A percentile compares a stretch with the other conserved stretches of the same genome.
phyloP scores from a whole-genome alignment of 352 stramenopile genomes.

The Pythium dissimile region DNA sequence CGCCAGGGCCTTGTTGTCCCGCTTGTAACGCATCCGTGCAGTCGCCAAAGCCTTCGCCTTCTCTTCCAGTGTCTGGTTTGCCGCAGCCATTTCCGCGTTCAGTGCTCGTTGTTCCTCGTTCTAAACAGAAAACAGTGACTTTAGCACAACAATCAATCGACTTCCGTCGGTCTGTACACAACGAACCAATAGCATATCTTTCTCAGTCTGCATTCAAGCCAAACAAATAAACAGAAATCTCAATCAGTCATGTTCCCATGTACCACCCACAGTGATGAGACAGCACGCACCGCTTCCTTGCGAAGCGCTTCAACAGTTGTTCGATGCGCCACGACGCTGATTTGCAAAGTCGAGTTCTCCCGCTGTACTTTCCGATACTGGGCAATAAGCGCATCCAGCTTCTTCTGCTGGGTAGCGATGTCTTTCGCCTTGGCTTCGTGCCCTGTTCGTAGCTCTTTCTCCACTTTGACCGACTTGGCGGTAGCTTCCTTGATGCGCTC shows the following conservation, averaged over 20 bases:
- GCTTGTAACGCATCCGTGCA: constrained; percentile 87
- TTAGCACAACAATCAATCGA: no score
- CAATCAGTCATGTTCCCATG: neutral
- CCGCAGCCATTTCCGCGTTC: constrained; percentile 77
- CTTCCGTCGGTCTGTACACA: no score
- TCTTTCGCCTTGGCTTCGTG: constrained; percentile 78
- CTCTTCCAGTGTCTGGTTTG: constrained; percentile 83
- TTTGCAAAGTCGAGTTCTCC: constrained; percentile 80
- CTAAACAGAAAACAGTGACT: constrained; percentile 21
- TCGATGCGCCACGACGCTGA: constrained; percentile 56
- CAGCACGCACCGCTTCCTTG: constrained; percentile 83
- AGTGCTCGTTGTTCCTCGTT: constrained; percentile 87
- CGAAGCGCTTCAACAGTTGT: constrained; percentile 67
- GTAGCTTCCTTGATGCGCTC: constrained; percentile 87
- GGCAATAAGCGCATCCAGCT: constrained; percentile 70
- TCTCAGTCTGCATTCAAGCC: constrained; percentile 58
- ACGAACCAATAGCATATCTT: constrained; percentile 80
- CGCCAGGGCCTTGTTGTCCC: constrained; percentile 80
- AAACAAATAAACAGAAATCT: neutral
- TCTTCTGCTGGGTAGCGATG: constrained; percentile 68
- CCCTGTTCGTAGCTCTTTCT: constrained; percentile 67
- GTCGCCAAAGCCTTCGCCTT: constrained; percentile 85
- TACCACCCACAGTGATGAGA: no score
- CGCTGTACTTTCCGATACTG: constrained; percentile 80
- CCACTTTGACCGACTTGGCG: constrained; percentile 54